Conservation (phyloP, 2,329 filamentous ascomycete genomes). For the Apiospora saccharicola region DNA sequence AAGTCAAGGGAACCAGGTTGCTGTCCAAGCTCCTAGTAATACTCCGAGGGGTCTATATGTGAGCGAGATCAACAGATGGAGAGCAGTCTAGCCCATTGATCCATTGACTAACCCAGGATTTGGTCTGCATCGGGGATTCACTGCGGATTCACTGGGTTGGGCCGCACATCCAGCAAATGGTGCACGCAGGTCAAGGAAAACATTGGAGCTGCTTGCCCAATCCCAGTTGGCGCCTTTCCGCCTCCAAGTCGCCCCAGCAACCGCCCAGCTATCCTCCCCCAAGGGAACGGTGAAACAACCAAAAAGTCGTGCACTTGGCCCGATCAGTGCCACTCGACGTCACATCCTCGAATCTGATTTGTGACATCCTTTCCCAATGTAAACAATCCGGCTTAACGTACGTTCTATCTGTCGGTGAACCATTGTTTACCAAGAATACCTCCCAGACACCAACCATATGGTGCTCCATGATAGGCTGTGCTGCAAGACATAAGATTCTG, state of each 20-base stretch:
- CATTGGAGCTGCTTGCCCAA: conserved; percentile 2
- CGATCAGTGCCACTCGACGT: not conserved
- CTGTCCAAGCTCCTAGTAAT: conserved; percentile 17
- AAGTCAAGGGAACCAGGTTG: conserved; percentile 16
- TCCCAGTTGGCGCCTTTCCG: conserved; percentile 12
- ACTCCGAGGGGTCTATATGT: conserved; percentile 14
- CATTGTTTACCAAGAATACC: not conserved
- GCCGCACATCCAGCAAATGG: conserved; percentile 9
- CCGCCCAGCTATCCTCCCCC: not conserved
- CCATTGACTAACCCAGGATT: not conserved
- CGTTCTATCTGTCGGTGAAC: conserved; percentile 16
- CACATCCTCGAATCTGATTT: not conserved
- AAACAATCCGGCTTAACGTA: conserved; percentile 3
- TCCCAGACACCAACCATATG: conserved; percentile 9
- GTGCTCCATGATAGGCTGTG: not conserved
- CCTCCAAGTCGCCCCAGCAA: not conserved
- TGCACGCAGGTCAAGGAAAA: conserved; percentile 16
- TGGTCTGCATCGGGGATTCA: not conserved
- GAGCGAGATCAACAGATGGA: conserved; percentile 1
- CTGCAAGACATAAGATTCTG: conserved; percentile 5
- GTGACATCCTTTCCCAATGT: not conserved
- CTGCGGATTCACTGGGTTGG: not conserved
- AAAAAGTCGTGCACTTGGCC: not conserved
- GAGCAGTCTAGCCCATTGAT: not conserved
- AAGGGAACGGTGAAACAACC: conserved; percentile 1